A percentile compares a stretch with the other conserved stretches of the same genome.
Conservation (phyloP, 169 alveolate species). For the Neospora caninum region DNA sequence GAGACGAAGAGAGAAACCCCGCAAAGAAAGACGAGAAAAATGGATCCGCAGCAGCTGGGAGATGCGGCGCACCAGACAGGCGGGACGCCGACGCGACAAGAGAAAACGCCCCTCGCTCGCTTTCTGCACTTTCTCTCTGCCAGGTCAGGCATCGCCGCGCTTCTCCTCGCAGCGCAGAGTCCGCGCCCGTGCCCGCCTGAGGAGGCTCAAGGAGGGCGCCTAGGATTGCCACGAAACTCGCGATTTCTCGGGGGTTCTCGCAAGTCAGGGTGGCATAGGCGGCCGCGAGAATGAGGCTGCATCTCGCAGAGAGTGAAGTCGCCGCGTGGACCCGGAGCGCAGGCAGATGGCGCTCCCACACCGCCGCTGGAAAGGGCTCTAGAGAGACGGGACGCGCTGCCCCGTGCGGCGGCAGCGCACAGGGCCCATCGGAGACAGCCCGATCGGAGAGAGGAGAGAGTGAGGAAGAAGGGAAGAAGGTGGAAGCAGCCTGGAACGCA, state of each 20-base stretch:
- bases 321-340: background rate
- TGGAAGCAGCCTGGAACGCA: background rate
- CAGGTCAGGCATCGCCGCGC: background rate
- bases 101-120: background rate
- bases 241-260: background rate
- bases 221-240: background rate
- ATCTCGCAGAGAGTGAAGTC: background rate
- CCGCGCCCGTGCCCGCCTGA: background rate
- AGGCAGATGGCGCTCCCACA: background rate
- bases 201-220: background rate
- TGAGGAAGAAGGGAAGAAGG: slow-evolving; percentile 2
- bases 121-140: background rate
- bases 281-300: slow-evolving; percentile 16
- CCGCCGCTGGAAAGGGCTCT: background rate
- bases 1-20: slow-evolving; percentile 19
- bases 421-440: background rate
- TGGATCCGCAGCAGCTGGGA: background rate
- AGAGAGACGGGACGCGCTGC: background rate
- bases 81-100: too few relatives aligned
- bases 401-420: background rate
- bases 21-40: background rate
- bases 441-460: background rate
- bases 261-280: background rate
- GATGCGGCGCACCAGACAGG: background rate
- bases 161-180: background rate